These are phyloP conservation scores for Tremellales sp. DNA, from an alignment of 1,284 basidiomycete genomes.

Conservation along the genomic window DNA sequence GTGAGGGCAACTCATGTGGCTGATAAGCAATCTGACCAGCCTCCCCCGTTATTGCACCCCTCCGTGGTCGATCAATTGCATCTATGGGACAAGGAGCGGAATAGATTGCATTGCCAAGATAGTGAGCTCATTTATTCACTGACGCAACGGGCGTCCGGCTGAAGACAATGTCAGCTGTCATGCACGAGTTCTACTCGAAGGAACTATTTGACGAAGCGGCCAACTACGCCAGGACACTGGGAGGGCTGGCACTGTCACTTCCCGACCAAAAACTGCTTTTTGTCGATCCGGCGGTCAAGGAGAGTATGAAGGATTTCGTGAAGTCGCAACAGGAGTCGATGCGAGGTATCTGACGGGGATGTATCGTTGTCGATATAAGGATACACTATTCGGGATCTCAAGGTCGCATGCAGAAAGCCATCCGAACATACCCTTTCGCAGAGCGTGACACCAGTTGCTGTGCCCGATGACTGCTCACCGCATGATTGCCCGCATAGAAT, in stretches of 20 bases:
- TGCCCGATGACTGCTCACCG: too few relatives aligned
- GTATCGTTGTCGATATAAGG: too few relatives aligned
- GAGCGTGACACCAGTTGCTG: too few relatives aligned
- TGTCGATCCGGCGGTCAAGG: constrained; percentile 37
- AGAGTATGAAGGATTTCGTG: constrained; percentile 42
- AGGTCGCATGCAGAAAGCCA: too few relatives aligned
- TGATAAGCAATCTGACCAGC: constrained; percentile 9
- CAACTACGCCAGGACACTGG: constrained; percentile 35
- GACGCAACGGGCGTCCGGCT: too few relatives aligned
- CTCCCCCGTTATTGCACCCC: constrained; percentile 43
- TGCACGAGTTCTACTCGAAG: constrained; percentile 44
- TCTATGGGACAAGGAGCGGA: constrained; percentile 95
- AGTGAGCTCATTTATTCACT: constrained; percentile 54
- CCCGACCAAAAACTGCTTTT: constrained; percentile 34
- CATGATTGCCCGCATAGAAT: too few relatives aligned
- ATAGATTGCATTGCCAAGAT: constrained; percentile 80
- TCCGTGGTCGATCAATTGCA: constrained; percentile 96
- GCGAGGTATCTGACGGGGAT: constrained; percentile 24
- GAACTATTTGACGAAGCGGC: constrained; percentile 42
- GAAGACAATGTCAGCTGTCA: constrained; percentile 22
- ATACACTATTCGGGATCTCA: too few relatives aligned
- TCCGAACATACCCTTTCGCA: too few relatives aligned
- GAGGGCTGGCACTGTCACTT: constrained; percentile 23
- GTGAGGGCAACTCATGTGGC: neutral
- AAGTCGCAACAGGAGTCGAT: constrained; percentile 32